These are phyloP conservation scores for Torrubiellomyces zombiae DNA, from an alignment of 2,329 filamentous ascomycete species.

Conservation along the genomic window DNA sequence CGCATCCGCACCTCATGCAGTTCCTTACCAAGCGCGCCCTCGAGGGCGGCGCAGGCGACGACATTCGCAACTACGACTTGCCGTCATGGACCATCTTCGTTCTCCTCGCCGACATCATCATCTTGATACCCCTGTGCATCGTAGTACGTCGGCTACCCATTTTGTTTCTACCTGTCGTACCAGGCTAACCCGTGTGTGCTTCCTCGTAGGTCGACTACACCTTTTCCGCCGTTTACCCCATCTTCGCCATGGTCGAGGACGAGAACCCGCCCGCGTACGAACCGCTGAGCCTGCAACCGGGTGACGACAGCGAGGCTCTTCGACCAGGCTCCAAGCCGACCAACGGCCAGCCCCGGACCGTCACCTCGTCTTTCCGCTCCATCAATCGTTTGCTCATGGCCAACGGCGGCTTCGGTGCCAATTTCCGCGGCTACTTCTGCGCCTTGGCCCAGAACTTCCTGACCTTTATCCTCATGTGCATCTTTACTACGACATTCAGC, in stretches of 20 bases:
- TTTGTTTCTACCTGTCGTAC: no score
- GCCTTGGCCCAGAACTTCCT: slow-evolving; percentile 21
- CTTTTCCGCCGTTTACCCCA: slow-evolving; percentile 30
- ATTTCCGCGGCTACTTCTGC: slow-evolving; percentile 52
- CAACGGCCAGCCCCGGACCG: slow-evolving; percentile 17
- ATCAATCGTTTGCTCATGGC: slow-evolving; percentile 39
- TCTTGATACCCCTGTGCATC: slow-evolving; percentile 28
- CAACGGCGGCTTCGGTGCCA: slow-evolving; percentile 45
- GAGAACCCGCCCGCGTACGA: slow-evolving; percentile 38
- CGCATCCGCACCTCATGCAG: slow-evolving; percentile 4
- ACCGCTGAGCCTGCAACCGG: slow-evolving; percentile 25
- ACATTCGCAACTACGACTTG: slow-evolving; percentile 12
- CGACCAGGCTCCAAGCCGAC: slow-evolving; percentile 18
- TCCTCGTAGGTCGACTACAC: slow-evolving; percentile 33
- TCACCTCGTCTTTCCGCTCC: slow-evolving; percentile 34
- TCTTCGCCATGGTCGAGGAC: slow-evolving; percentile 41
- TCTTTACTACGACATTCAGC: slow-evolving; percentile 28
- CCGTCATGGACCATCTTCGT: slow-evolving; percentile 24
- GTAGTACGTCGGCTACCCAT: slow-evolving; percentile 23
- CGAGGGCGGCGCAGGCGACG: slow-evolving; percentile 5
- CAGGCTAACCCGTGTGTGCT: no score
- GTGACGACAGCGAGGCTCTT: slow-evolving; percentile 15
- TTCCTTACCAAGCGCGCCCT: slow-evolving; percentile 17
- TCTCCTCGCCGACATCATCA: slow-evolving; percentile 21
- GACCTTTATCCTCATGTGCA: slow-evolving; percentile 19